Base-by-base conservation (phyloP, 2,329 filamentous ascomycete genomes). In the Aspergillus sp. region DNA sequence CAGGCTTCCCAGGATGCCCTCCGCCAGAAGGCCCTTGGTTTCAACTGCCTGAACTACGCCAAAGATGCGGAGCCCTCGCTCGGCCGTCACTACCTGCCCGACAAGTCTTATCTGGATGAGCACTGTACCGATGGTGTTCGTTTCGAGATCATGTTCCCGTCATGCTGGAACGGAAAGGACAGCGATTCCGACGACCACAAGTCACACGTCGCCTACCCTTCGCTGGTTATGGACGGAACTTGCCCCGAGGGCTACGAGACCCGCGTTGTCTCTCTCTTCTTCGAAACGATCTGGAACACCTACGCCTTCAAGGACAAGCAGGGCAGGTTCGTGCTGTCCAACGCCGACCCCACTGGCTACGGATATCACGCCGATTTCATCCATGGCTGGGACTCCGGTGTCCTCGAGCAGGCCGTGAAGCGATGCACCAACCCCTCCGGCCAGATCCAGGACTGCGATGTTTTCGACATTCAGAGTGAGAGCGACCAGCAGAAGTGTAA, bases 31-130 rank as follows among this genome's bases (percentile, higher is more conserved):
- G 91, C 93, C 10, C 69, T 97, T 29, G 94, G 95, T 3, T 96
- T 96, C 85, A 98, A 98, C 82, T 98, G 95, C 77, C 79, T 99
- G 61, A 88, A 98, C 84, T 97, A 97, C 73, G 69, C 68, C 32
- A 80, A 76, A 24, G 68, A 68, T 18, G 80, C 90, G 2, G 92
- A 96, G 75, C 83, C 84, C 1, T 90, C 92, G 14, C 83, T 96
- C 39, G 90, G 87, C 75, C 91, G 93, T 65, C 93, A 96, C 75
- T 87, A 85, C 72, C 70, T 97, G 67, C 93, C 94, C 0, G 84
- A 89, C 68, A 96, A 96, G 82, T 77, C 78, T 0, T 96, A 86
- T 72, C 82, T 96, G 39, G 92, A 97, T 71, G 83, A 82, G 56
- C 87, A 94, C 77, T 98, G 94, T 78, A 77, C 78, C n/a, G 84